These are phyloP conservation scores for Collybia sp. DNA, from an alignment of 768 basidiomycete species.

Conservation along the genomic window DNA sequence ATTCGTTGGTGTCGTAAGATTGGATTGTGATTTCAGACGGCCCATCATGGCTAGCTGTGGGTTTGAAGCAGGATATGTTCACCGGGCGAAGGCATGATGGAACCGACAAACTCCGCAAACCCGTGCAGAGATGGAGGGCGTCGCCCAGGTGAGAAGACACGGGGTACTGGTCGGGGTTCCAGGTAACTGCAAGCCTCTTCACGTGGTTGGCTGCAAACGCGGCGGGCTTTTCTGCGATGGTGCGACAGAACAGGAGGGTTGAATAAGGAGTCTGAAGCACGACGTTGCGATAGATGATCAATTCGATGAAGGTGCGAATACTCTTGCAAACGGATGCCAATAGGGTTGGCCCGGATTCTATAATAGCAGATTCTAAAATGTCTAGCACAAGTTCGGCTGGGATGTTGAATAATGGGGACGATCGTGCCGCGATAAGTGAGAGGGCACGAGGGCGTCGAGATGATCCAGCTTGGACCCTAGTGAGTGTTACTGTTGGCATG, in stretches of 20 bases:
- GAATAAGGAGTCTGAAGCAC: constrained; percentile 24
- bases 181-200: constrained; percentile 31
- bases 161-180: constrained; percentile 19
- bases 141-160: not conserved
- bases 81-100: constrained; percentile 17
- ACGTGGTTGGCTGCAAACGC: constrained; percentile 25
- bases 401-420: constrained; percentile 23
- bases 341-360: constrained; percentile 19
- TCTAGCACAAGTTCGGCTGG: constrained; percentile 32
- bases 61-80: constrained; percentile 10
- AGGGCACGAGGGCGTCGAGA: constrained; percentile 3
- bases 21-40: constrained; percentile 22
- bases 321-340: constrained; percentile 25
- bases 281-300: constrained; percentile 33
- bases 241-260: constrained; percentile 31
- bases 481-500: not conserved
- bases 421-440: constrained; percentile 12
- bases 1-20: constrained; percentile 16
- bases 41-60: constrained; percentile 6
- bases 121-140: constrained; percentile 28
- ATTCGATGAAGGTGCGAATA: constrained; percentile 25
- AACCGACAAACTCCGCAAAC: constrained; percentile 22
- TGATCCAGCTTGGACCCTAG: not conserved
- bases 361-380: constrained; percentile 30
- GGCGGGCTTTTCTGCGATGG: constrained; percentile 18